Evolutionary conservation across 2,329 filamentous ascomycete genomes (phyloP).

Genomic region (Fusarium cyanostomum): DNA sequence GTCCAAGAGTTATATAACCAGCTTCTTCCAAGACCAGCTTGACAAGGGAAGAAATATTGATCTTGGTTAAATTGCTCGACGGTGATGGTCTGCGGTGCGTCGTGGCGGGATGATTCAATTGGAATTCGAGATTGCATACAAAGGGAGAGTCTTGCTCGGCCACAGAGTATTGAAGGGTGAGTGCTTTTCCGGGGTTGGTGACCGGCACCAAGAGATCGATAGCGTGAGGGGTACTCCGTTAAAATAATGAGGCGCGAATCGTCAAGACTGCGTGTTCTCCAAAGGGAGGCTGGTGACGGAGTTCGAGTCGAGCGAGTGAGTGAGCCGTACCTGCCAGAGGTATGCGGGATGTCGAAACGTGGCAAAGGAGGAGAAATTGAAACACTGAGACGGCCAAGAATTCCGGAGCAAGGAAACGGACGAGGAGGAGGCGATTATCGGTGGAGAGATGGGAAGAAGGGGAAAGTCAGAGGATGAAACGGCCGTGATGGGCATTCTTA

Average conservation of each 20-base stretch:
- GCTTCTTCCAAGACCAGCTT: conserved; percentile 39
- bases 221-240: conserved; percentile 13
- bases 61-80: conserved; percentile 20
- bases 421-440: conserved; percentile 1
- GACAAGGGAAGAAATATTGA: conserved; percentile 39
- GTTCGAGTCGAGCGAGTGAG: not conserved
- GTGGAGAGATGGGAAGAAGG: conserved; percentile 10
- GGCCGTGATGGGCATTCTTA: conserved; percentile 24
- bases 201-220: conserved; percentile 34
- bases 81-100: not conserved
- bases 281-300: conserved; percentile 19
- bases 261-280: conserved; percentile 35
- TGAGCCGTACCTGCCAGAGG: conserved; percentile 36
- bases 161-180: conserved; percentile 31
- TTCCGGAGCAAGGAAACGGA: conserved; percentile 26
- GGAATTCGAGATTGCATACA: conserved; percentile 40
- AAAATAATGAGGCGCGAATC: conserved; percentile 24
- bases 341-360: conserved; percentile 37
- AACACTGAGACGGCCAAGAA: conserved; percentile 28
- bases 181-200: conserved; percentile 17
- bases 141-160: conserved; percentile 40
- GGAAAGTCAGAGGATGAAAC: conserved; percentile 27
- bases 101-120: conserved; percentile 20
- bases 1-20: conserved; percentile 32
- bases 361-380: conserved; percentile 17